Base-by-base conservation (phyloP, 805 yeast genomes). In the Starmerella potacharoeniae region DNA sequence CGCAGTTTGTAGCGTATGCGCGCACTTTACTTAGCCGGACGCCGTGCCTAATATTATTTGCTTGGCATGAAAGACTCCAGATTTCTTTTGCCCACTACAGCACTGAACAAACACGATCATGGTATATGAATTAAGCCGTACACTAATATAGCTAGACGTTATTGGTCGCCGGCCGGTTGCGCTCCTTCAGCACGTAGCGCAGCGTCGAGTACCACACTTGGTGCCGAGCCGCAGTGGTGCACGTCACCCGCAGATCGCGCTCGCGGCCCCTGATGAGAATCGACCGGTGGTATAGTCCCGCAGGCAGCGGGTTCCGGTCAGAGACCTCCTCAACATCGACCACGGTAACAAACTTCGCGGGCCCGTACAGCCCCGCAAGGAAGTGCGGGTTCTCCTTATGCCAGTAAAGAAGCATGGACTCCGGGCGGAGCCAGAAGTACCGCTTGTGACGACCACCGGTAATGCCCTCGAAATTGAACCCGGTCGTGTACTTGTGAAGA, bases 401-500 rank as follows among this genome's bases (percentile, higher is more conserved):
- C 98, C 98, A 91, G 69, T 87, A 89, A 48, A 91, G 73, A 0
- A 96, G 87, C 73, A 88, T 71, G 8, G 93, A 84, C 69, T 90
- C 90, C 3, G 98, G 97, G 69, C 91, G 95, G 46, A 93, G 80
- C 97, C 97, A 93, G 76, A 91, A 91, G 71, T 80, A 91, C 60
- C 97, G 77, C 65, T 85, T 93, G 66, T 91, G 98, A 57, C 96
- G 78, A 43, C 79, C 78, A 51, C 88, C 93, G 0, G 91, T 78
- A 22, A 87, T 76, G 1, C 84, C 76, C 44, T 64, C 64, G 7
- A 75, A 69, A 40, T 87, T 83, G 50, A 86, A 73, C 14, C 89
- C 84, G 56, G 93, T 81, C 67, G 83, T 86, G 67, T 90, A 90
- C 69, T 91, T 91, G 77, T 77, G 83, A 55, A 90, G 73, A 60